These are phyloP conservation scores for Ustilago trichophora DNA, from an alignment of 1,284 basidiomycete species.

Conservation along the genomic window DNA sequence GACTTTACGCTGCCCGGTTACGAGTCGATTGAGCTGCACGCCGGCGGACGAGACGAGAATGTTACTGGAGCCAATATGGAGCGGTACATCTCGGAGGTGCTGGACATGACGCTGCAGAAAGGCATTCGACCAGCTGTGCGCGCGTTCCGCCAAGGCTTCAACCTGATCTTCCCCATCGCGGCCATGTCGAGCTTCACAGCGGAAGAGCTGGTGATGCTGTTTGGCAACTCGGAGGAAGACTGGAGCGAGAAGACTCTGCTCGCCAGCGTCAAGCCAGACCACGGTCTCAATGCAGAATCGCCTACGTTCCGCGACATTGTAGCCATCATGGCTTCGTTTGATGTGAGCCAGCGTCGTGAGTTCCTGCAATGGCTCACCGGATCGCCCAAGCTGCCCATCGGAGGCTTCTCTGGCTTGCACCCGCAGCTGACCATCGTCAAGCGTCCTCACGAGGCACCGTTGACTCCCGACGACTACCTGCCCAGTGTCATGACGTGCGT, in stretches of 20 bases:
- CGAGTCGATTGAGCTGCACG: slow-evolving; percentile 83
- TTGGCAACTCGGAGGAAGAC: slow-evolving; percentile 87
- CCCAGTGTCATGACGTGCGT: slow-evolving; percentile 99
- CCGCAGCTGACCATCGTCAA: slow-evolving; percentile 95
- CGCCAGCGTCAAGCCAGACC: slow-evolving; percentile 93
- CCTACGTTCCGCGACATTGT: slow-evolving; percentile 86
- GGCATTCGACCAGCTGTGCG: slow-evolving; percentile 61
- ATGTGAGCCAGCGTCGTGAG: slow-evolving; percentile 77
- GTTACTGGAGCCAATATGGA: slow-evolving; percentile 87
- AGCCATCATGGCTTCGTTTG: slow-evolving; percentile 85
- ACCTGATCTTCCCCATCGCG: slow-evolving; percentile 86
- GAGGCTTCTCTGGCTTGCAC: slow-evolving; percentile 93
- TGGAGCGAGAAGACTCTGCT: slow-evolving; percentile 75
- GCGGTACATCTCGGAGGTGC: slow-evolving; percentile 79
- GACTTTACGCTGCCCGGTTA: slow-evolving; percentile 98
- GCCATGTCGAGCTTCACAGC: slow-evolving; percentile 91
- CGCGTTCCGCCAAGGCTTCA: slow-evolving; percentile 68
- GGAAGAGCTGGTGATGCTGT: slow-evolving; percentile 90
- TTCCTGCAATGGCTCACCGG: slow-evolving; percentile 98
- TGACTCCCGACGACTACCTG: slow-evolving; percentile 88
- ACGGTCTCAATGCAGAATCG: slow-evolving; percentile 95
- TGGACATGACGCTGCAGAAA: slow-evolving; percentile 64
- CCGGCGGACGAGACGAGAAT: slow-evolving; percentile 78
- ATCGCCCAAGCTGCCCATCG: slow-evolving; percentile 76
- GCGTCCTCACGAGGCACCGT: slow-evolving; percentile 84